Base-by-base conservation (phyloP, 208 protist genomes). In the Acanthamoeba polyphaga region DNA sequence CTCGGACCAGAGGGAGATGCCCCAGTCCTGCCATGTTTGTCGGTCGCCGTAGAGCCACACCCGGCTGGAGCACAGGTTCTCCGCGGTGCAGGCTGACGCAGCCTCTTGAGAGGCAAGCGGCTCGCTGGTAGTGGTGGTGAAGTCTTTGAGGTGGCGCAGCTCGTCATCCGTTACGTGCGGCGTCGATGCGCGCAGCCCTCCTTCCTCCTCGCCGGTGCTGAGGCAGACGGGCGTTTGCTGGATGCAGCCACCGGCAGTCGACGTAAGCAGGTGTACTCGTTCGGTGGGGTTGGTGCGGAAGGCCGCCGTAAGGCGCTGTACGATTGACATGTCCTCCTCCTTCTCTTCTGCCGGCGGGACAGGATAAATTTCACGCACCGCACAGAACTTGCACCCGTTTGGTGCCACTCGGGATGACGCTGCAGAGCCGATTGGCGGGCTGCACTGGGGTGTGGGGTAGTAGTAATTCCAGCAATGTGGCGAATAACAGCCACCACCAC, bases 1-100 rank as follows among this genome's bases (percentile, higher is more conserved):
- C 38, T 80, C 72, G 34, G 72, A 80, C 72, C 72, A 80, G 10
- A 80, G 72, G 19, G 72, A 80, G 72, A 80, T 80, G 72, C 72
- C 72, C 72, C 72, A 80, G 72, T 80, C 72, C 34, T 80, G 72
- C 72, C 72, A 80, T 10, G 72, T 80, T 24, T 80, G 34, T 17
- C 72, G 34, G 72, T 80, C 72, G 29, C 72, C 72, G 1, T 38
- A 7, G 29, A 80, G 72, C 72, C 72, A 80, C 72, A 70, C 64
- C 8, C 64, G 64, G 5, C 58, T 12, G 6, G 58, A 64, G 58
- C 19, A 64, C 64, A 70, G 7, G 17, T n/a, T 10, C 60, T 66
- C 7, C 60, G 12, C 60, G 6, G 60, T 66, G 7, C 60, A 66
- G 13, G 12, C 24, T 17, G 60, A 66, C 60, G 60, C 24, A 66